Evolutionary conservation across 495 filamentous ascomycete genomes (phyloP).

Genomic region (Darksidea phi): DNA sequence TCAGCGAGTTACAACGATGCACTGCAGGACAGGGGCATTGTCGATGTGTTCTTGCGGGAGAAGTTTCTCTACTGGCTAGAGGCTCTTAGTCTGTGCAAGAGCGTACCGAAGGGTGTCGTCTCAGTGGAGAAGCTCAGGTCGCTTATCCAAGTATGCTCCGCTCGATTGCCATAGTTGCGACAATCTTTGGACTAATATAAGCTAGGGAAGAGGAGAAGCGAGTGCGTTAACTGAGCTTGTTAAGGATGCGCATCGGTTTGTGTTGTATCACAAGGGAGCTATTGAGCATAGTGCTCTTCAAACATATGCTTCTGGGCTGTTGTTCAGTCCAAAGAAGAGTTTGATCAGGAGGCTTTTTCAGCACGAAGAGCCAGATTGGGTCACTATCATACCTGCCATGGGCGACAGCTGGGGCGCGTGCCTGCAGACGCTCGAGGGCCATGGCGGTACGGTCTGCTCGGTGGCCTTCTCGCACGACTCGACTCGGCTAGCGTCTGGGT

Average conservation of each 20-base stretch:
- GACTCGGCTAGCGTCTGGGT: slow-evolving; percentile 1
- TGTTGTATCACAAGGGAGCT: not conserved
- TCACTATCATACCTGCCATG: slow-evolving; percentile 1
- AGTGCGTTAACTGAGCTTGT: too few species aligned
- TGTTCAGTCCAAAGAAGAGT: slow-evolving; percentile 43
- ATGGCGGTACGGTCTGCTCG: too few species aligned
- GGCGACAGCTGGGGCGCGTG: slow-evolving; percentile 7
- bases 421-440: slow-evolving; percentile 1
- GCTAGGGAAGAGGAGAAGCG: too few species aligned
- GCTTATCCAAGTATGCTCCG: too few species aligned
- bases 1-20: slow-evolving; percentile 24
- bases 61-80: slow-evolving; percentile 53
- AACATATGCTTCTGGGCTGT: slow-evolving; percentile 39
- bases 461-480: slow-evolving; percentile 17
- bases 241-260: too few species aligned
- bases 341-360: slow-evolving; percentile 33
- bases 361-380: slow-evolving; percentile 11
- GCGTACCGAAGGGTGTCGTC: slow-evolving; percentile 8
- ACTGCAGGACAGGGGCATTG: slow-evolving; percentile 20
- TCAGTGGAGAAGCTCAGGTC: too few species aligned
- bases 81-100: slow-evolving; percentile 40
- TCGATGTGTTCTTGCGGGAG: slow-evolving; percentile 43
- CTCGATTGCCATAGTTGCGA: too few species aligned
- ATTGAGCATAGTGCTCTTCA: slow-evolving; percentile 33
- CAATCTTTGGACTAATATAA: too few species aligned